These are phyloP conservation scores for Piper betle DNA, from an alignment of 164 flowering plant species.

Conservation along the genomic window DNA sequence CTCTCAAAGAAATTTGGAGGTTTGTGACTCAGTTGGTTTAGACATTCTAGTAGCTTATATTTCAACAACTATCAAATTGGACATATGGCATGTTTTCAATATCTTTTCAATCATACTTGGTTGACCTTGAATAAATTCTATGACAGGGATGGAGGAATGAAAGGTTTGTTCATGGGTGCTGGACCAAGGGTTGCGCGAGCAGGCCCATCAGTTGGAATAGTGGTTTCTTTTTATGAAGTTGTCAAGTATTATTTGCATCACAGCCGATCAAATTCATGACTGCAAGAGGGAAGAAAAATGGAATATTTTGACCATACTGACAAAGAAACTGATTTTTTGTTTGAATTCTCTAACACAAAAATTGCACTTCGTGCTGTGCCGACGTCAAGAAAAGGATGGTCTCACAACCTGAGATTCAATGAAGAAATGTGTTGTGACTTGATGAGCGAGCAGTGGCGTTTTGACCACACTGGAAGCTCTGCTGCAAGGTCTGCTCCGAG, in stretches of 20 bases:
- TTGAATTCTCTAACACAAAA: neutral
- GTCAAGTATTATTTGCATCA: slow-evolving; percentile 54
- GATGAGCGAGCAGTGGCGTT: no score
- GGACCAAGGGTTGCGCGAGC: slow-evolving; percentile 94
- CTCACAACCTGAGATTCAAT: neutral
- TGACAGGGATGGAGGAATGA: slow-evolving; percentile 65
- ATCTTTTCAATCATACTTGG: neutral
- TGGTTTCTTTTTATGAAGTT: slow-evolving; percentile 88
- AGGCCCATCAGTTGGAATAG: slow-evolving; percentile 96
- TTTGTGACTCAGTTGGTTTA: slow-evolving; percentile 10
- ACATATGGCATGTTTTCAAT: neutral
- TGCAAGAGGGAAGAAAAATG: neutral
- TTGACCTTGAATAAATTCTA: neutral
- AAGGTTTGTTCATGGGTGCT: slow-evolving; percentile 70
- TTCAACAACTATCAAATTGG: no score
- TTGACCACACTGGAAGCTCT: no score
- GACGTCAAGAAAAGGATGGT: neutral
- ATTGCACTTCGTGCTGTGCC: neutral
- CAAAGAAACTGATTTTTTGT: neutral
- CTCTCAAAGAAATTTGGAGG: slow-evolving; percentile 77
- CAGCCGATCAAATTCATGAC: slow-evolving; percentile 19
- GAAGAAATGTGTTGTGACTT: neutral
- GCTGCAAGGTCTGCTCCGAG: neutral
- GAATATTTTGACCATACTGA: neutral
- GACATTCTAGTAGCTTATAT: no score